phyloP scores from a whole-genome alignment of 495 filamentous ascomycete genomes.

The Sporormia fimetaria region DNA sequence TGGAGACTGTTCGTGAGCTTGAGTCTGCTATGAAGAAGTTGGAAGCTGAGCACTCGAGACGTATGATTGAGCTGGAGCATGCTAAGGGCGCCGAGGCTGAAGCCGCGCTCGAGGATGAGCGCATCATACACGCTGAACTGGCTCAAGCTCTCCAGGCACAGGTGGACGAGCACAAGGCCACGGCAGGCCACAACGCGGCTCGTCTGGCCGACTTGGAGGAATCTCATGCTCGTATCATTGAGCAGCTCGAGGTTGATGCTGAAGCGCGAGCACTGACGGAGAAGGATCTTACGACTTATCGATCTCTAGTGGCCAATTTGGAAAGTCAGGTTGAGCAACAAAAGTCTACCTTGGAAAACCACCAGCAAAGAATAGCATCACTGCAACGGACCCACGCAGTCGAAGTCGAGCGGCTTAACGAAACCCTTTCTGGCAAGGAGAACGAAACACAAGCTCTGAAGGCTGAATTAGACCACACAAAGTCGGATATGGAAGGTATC shows the following conservation, averaged over 20 bases:
- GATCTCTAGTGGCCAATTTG: slow-evolving; percentile 34
- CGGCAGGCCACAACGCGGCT: slow-evolving; percentile 33
- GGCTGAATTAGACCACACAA: slow-evolving; percentile 56
- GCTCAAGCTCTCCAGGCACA: slow-evolving; percentile 57
- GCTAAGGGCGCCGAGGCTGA: slow-evolving; percentile 23
- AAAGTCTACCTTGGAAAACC: slow-evolving; percentile 42
- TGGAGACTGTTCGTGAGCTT: slow-evolving; percentile 58
- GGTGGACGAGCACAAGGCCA: slow-evolving; percentile 66
- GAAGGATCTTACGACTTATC: slow-evolving; percentile 35
- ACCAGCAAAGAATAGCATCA: slow-evolving; percentile 43
- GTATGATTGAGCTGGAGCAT: slow-evolving; percentile 22
- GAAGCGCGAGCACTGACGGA: slow-evolving; percentile 33
- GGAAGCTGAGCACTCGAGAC: slow-evolving; percentile 25
- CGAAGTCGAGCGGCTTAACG: slow-evolving; percentile 40
- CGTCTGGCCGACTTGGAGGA: slow-evolving; percentile 38
- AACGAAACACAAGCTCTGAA: slow-evolving; percentile 50
- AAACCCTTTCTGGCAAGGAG: slow-evolving; percentile 41
- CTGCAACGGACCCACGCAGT: slow-evolving; percentile 44
- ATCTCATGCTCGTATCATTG: slow-evolving; percentile 35
- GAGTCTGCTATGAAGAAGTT: slow-evolving; percentile 42
- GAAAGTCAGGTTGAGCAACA: slow-evolving; percentile 41
- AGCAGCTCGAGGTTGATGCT: slow-evolving; percentile 41
- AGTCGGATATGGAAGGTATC: slow-evolving; percentile 55
- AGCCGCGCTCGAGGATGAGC: slow-evolving; percentile 41
- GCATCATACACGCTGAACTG: slow-evolving; percentile 49